Evolutionary conservation across 768 basidiomycete species (phyloP), one percentile per base, ranked within the genome.

Genomic region (Rhizopogon vinicolor): DNA sequence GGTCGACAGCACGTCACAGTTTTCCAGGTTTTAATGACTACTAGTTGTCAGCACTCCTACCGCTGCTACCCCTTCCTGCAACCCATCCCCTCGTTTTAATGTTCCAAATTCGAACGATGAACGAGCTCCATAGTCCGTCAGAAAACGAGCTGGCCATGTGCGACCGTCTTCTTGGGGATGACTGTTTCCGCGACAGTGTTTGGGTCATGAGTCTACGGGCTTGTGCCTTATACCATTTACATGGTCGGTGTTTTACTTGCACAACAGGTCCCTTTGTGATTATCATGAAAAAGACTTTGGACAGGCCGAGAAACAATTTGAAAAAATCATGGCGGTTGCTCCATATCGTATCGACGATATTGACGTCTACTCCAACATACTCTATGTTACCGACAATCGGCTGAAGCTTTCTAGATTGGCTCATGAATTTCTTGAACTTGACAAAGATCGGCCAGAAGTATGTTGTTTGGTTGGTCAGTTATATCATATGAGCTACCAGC

Each of bases 341-440:
- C 96, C 95, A 8, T 86, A 85, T 70, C 83, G 94, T 25, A 83
- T 97, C 55, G 97, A 99, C 60, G 91, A 97, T 63, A 88, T 98
- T 54, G 97, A 98, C 64, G 85, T 97, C 39, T 94, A 89, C 69
- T 96, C 94, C 54, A 97, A 98, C 67, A 97, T 98, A 65, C 79
- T 98, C 41, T 98, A 98, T 70, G 94, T 98, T 3, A 92, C 91
- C 46, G 91, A 94, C 63, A 92, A 91, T 63, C 82, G 84, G 44
- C 74, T 91, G 35, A 95, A 96, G 65, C 75, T 99, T 42, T 94
- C 94, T 18, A 86, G 85, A 67, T 78, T 98, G 39, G 97, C 96
- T 7, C 93, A 94, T 59, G 88, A 95, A 60, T 96, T 94, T 69
- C 79, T 93, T 44, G 80, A 85, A 28, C 74, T 96, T 33, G 94